Base-by-base conservation (phyloP, 352 stramenopile genomes). In the Globisporangium takayamanum region DNA sequence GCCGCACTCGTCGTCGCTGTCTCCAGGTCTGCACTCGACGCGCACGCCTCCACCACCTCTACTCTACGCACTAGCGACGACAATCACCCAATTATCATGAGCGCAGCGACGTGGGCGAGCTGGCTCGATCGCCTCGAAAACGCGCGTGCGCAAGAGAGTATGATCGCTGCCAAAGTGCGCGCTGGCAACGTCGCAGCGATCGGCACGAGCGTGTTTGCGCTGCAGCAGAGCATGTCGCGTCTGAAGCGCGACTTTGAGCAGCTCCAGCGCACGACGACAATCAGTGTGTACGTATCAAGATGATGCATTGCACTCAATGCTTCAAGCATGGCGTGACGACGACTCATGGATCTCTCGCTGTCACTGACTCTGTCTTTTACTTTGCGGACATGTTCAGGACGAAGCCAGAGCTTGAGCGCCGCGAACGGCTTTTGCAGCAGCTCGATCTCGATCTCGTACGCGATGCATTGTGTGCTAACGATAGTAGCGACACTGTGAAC, bases 111-210 rank as follows among this genome's bases (percentile, higher is more conserved):
- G 28, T 94, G 84, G 84, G 73, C 79, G 33, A 76, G 75, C 48
- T 94, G 84, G 84, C 64, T 94, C 63, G 84, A 94, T 61, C 77
- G 84, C 22, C 69, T 94, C 30, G 84, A 94, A 68, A 84, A 74
- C 57, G 84, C 84, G 41, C 76, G 84, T 48, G 60, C 68, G 22
- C 78, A 92, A 60, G 78, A 94, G 63, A 76, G 73, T 60, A 72
- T 71, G 45, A 58, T 92, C 47, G 72, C 73, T 20, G 67, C 54
- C 47, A 92, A 92, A 56, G 81, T 94, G 46, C 82, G 79, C 47
- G 65, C 73, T 2, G 80, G 78, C 1, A 89, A 92, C 60, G 62
- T 70, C 20, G 62, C 75, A 3, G 66, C 77, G 22, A 73, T 92
- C 45, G 82, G 82, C 57, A 89, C 82, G 20, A 92, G 84, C 69